phyloP scores from a whole-genome alignment of 2,329 filamentous ascomycete species.

The Graphium sp. region DNA sequence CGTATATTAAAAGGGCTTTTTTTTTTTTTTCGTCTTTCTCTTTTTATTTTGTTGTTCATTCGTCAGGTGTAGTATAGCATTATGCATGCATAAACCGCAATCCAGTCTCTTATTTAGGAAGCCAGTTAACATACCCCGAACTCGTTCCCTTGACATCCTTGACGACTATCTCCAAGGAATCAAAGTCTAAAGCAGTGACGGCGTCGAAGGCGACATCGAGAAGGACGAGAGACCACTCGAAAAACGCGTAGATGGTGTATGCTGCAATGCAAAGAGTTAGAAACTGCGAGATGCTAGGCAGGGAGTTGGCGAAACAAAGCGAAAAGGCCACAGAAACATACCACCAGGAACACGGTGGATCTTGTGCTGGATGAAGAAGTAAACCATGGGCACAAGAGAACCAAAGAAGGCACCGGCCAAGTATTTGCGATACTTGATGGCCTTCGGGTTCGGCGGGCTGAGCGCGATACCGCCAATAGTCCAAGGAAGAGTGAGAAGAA shows the following conservation, averaged over 20 bases:
- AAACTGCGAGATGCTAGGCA: constrained; percentile 6
- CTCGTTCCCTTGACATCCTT: constrained; percentile 78
- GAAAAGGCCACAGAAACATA: constrained; percentile 24
- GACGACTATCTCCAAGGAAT: constrained; percentile 71
- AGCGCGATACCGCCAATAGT: constrained; percentile 78
- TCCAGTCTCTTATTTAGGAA: constrained; percentile 50
- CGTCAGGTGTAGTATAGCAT: no score
- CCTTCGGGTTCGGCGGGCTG: constrained; percentile 67
- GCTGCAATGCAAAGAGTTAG: constrained; percentile 32
- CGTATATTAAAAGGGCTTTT: constrained; percentile 10
- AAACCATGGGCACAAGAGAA: constrained; percentile 75
- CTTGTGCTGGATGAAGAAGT: constrained; percentile 98
- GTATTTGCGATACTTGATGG: constrained; percentile 79
- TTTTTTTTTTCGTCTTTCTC: no score
- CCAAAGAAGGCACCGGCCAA: constrained; percentile 76
- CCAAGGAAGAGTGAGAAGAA: constrained; percentile 90
- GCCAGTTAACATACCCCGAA: constrained; percentile 97
- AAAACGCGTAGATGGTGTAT: constrained; percentile 94
- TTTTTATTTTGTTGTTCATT: no score
- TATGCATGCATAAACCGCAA: no score
- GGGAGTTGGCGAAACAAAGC: background rate
- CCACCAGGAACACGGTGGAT: constrained; percentile 86
- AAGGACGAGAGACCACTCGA: constrained; percentile 90
- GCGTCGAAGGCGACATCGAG: constrained; percentile 96
- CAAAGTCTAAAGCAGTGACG: constrained; percentile 83